Conservation (phyloP, 2,329 filamentous ascomycete genomes). For the Scedosporium apiospermum region DNA sequence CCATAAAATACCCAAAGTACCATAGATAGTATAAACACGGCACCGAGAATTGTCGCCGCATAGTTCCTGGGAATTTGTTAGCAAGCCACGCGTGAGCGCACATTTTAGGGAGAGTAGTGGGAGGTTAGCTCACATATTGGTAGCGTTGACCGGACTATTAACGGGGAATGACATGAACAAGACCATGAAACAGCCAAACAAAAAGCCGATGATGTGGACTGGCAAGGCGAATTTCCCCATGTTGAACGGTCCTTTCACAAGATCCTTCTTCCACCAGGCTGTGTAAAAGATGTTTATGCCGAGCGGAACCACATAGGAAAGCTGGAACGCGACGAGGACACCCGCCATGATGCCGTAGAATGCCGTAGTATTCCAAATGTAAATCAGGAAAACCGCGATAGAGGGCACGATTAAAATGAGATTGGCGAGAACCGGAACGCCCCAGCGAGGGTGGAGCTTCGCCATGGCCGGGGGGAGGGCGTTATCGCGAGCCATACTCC, state of each 20-base stretch:
- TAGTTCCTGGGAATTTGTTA: conserved; percentile 5
- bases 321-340: conserved; percentile 8
- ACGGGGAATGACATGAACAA: conserved; percentile 10
- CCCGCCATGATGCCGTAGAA: conserved; percentile 10
- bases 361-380: conserved; percentile 10
- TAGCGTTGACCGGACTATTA: conserved; percentile 3
- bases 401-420: conserved; percentile 5
- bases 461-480: conserved; percentile 6
- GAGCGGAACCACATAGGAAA: conserved; percentile 7
- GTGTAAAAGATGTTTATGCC: conserved; percentile 8
- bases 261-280: conserved; percentile 1
- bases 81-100: too few relatives aligned
- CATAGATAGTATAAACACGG: conserved; percentile 8
- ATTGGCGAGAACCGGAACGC: conserved; percentile 6
- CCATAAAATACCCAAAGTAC: neutral
- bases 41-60: conserved; percentile 3
- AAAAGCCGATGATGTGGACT: conserved; percentile 1
- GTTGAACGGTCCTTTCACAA: conserved; percentile 6
- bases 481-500: conserved; percentile 9
- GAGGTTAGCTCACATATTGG: conserved; percentile 5
- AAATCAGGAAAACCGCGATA: conserved; percentile 8
- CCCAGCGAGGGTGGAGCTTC: conserved; percentile 6
- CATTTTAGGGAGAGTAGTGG: too few relatives aligned
- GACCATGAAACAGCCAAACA: conserved; percentile 8
- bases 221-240: neutral